A percentile compares a stretch with the other conserved stretches of the same genome.
Evolutionary conservation across 495 filamentous ascomycete species (phyloP).

Genomic region (Penicillium atrosanguineum): DNA sequence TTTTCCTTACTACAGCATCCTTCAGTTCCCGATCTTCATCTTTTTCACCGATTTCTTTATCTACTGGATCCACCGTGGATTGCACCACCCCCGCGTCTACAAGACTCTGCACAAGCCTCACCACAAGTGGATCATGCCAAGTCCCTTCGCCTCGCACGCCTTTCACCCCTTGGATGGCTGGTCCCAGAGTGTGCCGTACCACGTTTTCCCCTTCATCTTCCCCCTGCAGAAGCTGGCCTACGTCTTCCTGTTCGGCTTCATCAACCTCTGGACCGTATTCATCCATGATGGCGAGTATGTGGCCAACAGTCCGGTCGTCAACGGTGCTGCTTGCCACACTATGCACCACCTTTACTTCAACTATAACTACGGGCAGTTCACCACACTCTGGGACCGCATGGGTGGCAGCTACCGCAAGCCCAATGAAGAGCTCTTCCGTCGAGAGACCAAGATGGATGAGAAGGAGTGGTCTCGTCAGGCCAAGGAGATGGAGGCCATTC

Average conservation of each 20-base stretch:
- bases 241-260: conserved; percentile 81
- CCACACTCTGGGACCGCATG: conserved; percentile 89
- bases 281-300: conserved; percentile 98
- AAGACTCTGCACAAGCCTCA: conserved; percentile 92
- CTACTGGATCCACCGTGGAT: conserved; percentile 90
- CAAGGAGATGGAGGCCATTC: conserved; percentile 81
- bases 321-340: conserved; percentile 94
- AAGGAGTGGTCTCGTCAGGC: conserved; percentile 77
- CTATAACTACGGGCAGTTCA: conserved; percentile 98
- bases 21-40: conserved; percentile 92
- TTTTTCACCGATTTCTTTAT: conserved; percentile 90
- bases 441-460: conserved; percentile 84
- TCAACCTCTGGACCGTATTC: conserved; percentile 96
- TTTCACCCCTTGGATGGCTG: conserved; percentile 96
- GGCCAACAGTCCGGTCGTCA: conserved; percentile 82
- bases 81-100: conserved; percentile 83
- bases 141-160: conserved; percentile 85
- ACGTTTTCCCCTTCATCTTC: conserved; percentile 90
- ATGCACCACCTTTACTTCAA: conserved; percentile 99
- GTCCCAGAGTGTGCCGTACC: conserved; percentile 89
- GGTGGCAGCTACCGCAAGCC: conserved; percentile 87
- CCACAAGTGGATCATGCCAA: conserved; percentile 99
- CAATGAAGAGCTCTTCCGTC: conserved; percentile 81
- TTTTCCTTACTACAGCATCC: conserved; percentile 69
- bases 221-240: conserved; percentile 90